Percentiles rank a stretch among this genome's conserved stretches.
Conservation (phyloP, 805 yeast genomes). For the Starmerella gropengiesseri region DNA sequence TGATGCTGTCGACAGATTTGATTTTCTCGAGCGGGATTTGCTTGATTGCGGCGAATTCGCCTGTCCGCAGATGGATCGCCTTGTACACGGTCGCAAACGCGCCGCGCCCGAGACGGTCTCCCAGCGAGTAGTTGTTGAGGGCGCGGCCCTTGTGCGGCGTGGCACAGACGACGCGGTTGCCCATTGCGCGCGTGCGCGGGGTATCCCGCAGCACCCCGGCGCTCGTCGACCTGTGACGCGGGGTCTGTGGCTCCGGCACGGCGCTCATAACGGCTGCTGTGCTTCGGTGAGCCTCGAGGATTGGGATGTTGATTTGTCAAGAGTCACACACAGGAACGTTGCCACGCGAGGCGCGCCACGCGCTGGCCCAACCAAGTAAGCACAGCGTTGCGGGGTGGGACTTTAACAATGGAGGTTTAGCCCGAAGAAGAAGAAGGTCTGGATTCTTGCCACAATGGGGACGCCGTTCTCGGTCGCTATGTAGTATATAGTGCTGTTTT, state of each 20-base stretch:
- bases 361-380: too few relatives aligned
- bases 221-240: slow-evolving; percentile 1
- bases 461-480: too few relatives aligned
- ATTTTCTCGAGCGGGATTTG: slow-evolving; percentile 48
- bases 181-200: slow-evolving; percentile 22
- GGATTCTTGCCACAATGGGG: too few relatives aligned
- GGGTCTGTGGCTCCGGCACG: slow-evolving; percentile 14
- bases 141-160: slow-evolving; percentile 24
- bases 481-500: too few relatives aligned
- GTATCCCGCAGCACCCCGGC: slow-evolving; percentile 2
- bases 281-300: neutral
- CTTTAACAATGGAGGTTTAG: too few relatives aligned
- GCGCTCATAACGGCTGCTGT: neutral
- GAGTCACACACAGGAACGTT: slow-evolving; percentile 4
- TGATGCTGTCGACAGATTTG: slow-evolving; percentile 32
- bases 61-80: slow-evolving; percentile 56
- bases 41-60: slow-evolving; percentile 67
- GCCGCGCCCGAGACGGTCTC: slow-evolving; percentile 71
- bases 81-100: slow-evolving; percentile 82
- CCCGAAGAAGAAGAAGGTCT: too few relatives aligned
- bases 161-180: slow-evolving; percentile 22
- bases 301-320: slow-evolving; percentile 2
- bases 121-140: slow-evolving; percentile 28
- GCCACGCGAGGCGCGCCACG: neutral
- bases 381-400: too few relatives aligned